A percentile compares a stretch with the other conserved stretches of the same genome.
These are phyloP conservation scores for Camellia lanceoleosa DNA, from an alignment of 148 eudicot species.

Conservation along the genomic window DNA sequence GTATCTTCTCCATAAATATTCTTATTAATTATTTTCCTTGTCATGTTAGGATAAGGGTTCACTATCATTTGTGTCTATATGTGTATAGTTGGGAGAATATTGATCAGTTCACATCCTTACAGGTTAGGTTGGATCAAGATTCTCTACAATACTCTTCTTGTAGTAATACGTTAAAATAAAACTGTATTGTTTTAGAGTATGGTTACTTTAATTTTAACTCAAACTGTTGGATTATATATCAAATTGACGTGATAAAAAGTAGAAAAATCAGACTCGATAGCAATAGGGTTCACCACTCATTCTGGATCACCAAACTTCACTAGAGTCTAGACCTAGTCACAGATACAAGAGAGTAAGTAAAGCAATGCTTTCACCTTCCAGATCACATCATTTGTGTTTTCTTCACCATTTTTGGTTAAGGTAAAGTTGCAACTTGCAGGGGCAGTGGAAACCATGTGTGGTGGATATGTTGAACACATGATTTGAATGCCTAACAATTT, in stretches of 20 bases:
- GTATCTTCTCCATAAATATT: background rate
- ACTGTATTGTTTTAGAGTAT: no score
- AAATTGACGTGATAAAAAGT: no score
- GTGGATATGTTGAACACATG: background rate
- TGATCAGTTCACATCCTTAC: background rate
- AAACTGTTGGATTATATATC: no score
- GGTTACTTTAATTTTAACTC: no score
- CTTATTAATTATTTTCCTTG: background rate
- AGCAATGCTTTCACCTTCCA: background rate
- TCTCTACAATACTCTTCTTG: no score
- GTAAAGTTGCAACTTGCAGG: background rate
- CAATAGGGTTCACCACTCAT: background rate
- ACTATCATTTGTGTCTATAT: background rate
- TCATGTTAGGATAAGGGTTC: background rate
- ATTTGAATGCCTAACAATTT: constrained; percentile 2
- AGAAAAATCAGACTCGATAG: no score
- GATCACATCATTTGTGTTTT: background rate
- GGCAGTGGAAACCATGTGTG: no score
- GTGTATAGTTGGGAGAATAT: background rate
- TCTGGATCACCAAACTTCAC: background rate
- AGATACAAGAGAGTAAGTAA: background rate
- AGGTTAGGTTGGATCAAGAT: background rate
- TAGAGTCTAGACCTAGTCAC: background rate
- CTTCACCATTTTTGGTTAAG: background rate
- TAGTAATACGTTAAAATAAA: no score